Base-by-base conservation (phyloP, 805 yeast genomes). In the Yamadazyma sp. region DNA sequence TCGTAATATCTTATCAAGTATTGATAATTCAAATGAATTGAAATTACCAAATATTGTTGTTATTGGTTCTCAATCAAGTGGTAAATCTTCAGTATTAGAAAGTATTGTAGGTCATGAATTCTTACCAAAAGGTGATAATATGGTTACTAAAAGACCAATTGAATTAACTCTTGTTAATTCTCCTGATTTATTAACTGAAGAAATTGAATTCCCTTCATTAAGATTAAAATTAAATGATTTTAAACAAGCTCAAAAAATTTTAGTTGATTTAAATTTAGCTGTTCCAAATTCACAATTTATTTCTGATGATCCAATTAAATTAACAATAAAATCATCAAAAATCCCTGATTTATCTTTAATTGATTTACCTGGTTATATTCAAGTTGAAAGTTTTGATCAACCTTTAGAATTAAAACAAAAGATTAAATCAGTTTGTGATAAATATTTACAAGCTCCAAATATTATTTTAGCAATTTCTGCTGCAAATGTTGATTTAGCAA, bases 61-160 rank as follows among this genome's bases (percentile, higher is more conserved):
- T 2, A 78, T 93, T 43, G 99, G 99, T 0, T 91, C 98, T 1
- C 99, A 93, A 65, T 85, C 95, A 6, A 86, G 96, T 27, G 99
- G 99, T 29, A 93, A 93, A 58, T 87, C 97, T 0, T 91, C 98
- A 1, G 98, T 93, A 1, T 70, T 93, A 31, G 98, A 93, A 58
- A 78, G 96, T 5, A 85, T 93, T 39, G 99, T 93, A 4, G 99
- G 99, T n/a, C 95, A 86, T 49, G 97, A 93, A 56, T 93, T 93
- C 48, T 65, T 93, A 39, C 99, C 99, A 23, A 93, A 93, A 59
- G 99, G 99, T 21, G 78, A 86, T 27, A 93, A 94, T 55, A 94
- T 93, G 98, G 98, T 94, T 22, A 93, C 99, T 0, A 77, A 98
- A 58, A 75, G 98, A 49, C 99, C 99, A 1, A 91, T 93, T 30